Evolutionary conservation across 495 filamentous ascomycete species (phyloP).

Genomic region (Aspergillus avenaceus): DNA sequence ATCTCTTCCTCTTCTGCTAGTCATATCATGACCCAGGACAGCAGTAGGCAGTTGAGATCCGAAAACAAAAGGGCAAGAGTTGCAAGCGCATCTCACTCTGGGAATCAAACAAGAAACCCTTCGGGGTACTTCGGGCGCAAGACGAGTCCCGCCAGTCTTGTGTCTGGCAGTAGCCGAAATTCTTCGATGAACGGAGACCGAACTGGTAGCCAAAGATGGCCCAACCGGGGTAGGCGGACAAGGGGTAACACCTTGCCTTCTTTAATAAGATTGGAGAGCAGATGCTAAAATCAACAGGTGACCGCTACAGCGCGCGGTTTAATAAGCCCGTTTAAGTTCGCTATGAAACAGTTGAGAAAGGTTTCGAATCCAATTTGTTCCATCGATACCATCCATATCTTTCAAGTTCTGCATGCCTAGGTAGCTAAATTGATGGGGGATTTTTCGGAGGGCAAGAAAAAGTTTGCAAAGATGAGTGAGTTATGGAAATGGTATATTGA

Average conservation of each 20-base stretch:
- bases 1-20: neutral
- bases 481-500: constrained; percentile 11
- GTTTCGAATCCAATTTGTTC: neutral
- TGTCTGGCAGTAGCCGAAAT: constrained; percentile 16
- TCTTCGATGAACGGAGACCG: constrained; percentile 6
- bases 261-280: neutral
- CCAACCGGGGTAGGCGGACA: constrained; percentile 18
- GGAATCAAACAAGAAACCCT: constrained; percentile 2
- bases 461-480: neutral
- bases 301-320: constrained; percentile 34
- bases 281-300: constrained; percentile 20
- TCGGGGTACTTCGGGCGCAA: constrained; percentile 14
- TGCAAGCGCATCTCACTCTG: neutral
- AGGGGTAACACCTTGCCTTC: constrained; percentile 17
- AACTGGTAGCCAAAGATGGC: neutral
- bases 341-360: constrained; percentile 3
- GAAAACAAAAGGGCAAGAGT: constrained; percentile 10
- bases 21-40: neutral
- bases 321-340: too few species aligned
- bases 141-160: constrained; percentile 16
- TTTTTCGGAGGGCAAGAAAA: neutral
- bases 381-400: neutral
- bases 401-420: neutral
- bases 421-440: neutral
- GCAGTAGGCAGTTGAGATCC: neutral